Evolutionary conservation across 129 eudicot species (phyloP), one percentile per base, ranked within the genome.

Genomic region (Escallonia herrerae): DNA sequence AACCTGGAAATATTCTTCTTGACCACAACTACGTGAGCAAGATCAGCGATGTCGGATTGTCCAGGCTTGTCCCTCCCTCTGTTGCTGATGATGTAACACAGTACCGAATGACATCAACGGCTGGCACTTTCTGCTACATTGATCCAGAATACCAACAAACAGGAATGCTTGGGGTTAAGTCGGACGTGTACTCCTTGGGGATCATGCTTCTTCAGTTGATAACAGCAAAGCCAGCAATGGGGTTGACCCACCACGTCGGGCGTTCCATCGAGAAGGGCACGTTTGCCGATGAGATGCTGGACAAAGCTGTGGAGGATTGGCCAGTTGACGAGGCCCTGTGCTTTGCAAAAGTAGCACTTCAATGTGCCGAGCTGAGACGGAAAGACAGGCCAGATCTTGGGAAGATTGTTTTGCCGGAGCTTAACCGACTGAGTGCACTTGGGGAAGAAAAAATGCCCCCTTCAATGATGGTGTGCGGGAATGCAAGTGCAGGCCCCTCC

Each of bases 71-170:
- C 72, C 91, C 95, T 38, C 80, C 91, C 9, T 55, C 81, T 3
- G 68, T 77, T 7, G 67, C 86, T 8, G 86, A 84, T 6, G 86
- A 79, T 42, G 87, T 87, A 13, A 84, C 95, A 11, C 91, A 87
- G 74, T 84, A 77, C 43, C 76, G 88, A 3, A 79, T 84, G 89
- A 84, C 95, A 8, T 84, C 91, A 22, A 69, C 91, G 2, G 91
- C 91, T 8, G 95, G 91, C 4, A 87, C 91, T 7, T 77, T 87
- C 51, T 84, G 91, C 62, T 87, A 84, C 60, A 87, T 84, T 46
- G 95, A 87, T 72, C 95, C 95, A 0, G 95, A 84, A 61, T 87
- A 87, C 79, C 95, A 87, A 63, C 91, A 87, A 40, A 79, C 91
- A 3, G 91, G 95, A 48, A 87, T 84, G 91, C 89, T 87, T 11